Conservation (phyloP, 148 eudicot species). For the Nepenthes gracilis region DNA sequence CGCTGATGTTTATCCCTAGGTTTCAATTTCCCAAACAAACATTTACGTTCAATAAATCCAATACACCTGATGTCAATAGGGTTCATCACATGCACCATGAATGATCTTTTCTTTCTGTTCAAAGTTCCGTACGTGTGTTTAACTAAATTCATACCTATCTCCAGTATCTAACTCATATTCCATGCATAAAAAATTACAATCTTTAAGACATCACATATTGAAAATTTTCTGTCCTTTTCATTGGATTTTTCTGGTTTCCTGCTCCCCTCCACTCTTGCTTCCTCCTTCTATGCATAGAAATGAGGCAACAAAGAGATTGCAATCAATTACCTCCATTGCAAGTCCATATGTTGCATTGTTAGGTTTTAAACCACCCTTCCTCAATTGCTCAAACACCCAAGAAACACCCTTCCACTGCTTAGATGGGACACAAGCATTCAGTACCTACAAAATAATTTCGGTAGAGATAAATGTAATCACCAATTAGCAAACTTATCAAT, state of each 20-base stretch:
- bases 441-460: slow-evolving; percentile 28
- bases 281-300: not conserved
- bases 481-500: not conserved
- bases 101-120: no score
- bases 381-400: slow-evolving; percentile 88
- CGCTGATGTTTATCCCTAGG: no score
- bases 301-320: not conserved
- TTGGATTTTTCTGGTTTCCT: not conserved
- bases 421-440: slow-evolving; percentile 79
- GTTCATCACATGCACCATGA: no score
- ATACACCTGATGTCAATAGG: no score
- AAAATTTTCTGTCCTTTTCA: no score
- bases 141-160: no score
- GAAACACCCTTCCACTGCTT: slow-evolving; percentile 92
- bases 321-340: slow-evolving; percentile 79
- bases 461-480: slow-evolving; percentile 1
- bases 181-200: no score
- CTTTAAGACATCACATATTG: no score
- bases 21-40: no score
- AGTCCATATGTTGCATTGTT: slow-evolving; percentile 93
- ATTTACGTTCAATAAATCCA: no score
- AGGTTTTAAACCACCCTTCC: slow-evolving; percentile 54
- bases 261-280: not conserved
- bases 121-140: no score
- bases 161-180: no score